phyloP scores from a whole-genome alignment of 2,329 filamentous ascomycete species.

The Aspergillus carbonarius region DNA sequence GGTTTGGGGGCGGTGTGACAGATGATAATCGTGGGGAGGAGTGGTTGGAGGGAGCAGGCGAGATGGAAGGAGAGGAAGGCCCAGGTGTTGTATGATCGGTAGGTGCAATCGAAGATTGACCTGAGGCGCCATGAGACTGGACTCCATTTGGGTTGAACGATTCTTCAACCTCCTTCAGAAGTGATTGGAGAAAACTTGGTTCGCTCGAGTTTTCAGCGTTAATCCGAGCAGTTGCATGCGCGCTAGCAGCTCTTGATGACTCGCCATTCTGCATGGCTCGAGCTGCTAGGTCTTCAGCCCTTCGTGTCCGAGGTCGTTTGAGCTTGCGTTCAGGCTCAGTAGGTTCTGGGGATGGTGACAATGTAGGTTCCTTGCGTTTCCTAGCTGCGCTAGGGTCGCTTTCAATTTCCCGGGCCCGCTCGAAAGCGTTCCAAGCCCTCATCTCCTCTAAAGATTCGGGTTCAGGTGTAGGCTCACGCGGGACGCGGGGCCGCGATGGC shows the following conservation, averaged over 20 bases:
- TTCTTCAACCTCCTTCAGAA: slow-evolving; percentile 82
- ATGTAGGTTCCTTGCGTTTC: slow-evolving; percentile 58
- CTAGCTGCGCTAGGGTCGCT: slow-evolving; percentile 49
- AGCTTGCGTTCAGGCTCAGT: slow-evolving; percentile 75
- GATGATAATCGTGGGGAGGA: slow-evolving; percentile 42
- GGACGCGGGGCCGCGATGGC: slow-evolving; percentile 41
- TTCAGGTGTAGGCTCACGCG: slow-evolving; percentile 49
- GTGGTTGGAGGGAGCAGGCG: slow-evolving; percentile 40
- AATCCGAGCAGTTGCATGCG: slow-evolving; percentile 33
- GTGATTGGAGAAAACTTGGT: slow-evolving; percentile 80
- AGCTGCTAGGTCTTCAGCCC: slow-evolving; percentile 56
- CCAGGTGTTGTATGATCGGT: slow-evolving; percentile 40
- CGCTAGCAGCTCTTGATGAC: slow-evolving; percentile 36
- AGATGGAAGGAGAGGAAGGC: slow-evolving; percentile 44
- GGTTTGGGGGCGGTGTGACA: slow-evolving; percentile 39
- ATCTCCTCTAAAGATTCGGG: slow-evolving; percentile 77
- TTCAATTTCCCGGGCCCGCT: slow-evolving; percentile 73
- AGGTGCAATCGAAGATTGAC: slow-evolving; percentile 36
- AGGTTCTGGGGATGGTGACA: slow-evolving; percentile 72
- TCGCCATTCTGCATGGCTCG: slow-evolving; percentile 44
- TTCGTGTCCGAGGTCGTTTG: slow-evolving; percentile 80
- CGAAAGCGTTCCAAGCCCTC: slow-evolving; percentile 85
- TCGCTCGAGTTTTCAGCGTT: slow-evolving; percentile 47
- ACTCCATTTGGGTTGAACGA: slow-evolving; percentile 36
- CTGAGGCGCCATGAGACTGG: slow-evolving; percentile 32